Evolutionary conservation across 371 early-diverging fungal genomes (phyloP).

Genomic region (Rhizopus sp.): DNA sequence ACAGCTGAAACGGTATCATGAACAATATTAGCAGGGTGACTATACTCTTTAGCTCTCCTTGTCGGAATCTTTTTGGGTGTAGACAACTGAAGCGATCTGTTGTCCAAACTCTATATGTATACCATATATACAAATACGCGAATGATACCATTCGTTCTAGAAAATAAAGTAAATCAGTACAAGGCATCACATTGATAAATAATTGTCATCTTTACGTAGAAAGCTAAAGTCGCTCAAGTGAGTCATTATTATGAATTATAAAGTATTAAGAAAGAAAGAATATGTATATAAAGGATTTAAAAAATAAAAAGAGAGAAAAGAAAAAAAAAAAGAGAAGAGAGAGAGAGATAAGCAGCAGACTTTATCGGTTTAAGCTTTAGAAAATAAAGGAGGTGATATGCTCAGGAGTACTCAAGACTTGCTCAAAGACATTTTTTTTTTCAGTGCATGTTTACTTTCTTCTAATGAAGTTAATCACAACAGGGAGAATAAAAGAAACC

Average conservation of each 20-base stretch:
- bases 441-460: too few relatives aligned
- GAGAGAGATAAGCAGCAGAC: too few relatives aligned
- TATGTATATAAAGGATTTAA: not conserved
- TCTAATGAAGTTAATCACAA: too few relatives aligned
- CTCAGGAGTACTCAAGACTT: too few relatives aligned
- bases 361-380: too few relatives aligned
- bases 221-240: conserved; percentile 53
- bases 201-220: conserved; percentile 14
- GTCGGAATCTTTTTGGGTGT: conserved; percentile 33
- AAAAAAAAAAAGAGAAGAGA: not conserved
- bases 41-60: conserved; percentile 52
- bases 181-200: too few relatives aligned
- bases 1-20: conserved; percentile 53
- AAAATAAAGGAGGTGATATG: too few relatives aligned
- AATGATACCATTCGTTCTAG: conserved; percentile 48
- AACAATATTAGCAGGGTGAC: conserved; percentile 46
- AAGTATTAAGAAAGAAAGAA: not conserved
- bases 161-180: not conserved
- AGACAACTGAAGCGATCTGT: conserved; percentile 42
- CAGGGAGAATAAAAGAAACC: too few relatives aligned
- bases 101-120: conserved; percentile 41
- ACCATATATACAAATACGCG: conserved; percentile 40
- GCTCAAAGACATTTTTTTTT: too few relatives aligned
- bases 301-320: conserved; percentile 3
- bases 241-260: conserved; percentile 30